Evolutionary conservation across 2,329 filamentous ascomycete genomes (phyloP).

Genomic region (Penicillium hordei): DNA sequence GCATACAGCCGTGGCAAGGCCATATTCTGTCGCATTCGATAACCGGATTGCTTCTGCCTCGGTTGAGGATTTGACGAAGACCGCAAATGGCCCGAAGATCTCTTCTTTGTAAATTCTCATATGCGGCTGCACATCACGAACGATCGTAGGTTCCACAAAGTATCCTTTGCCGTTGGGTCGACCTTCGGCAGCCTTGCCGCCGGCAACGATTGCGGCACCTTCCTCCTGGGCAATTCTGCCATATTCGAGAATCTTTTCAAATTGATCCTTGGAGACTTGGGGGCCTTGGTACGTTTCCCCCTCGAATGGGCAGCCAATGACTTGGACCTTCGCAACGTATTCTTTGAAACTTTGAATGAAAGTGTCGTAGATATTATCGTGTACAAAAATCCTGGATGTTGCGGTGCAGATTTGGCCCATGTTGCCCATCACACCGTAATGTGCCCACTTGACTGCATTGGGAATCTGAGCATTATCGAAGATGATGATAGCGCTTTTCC

Average conservation of each 20-base stretch:
- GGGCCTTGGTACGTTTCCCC: not conserved
- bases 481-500: not conserved
- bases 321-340: not conserved
- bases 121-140: constrained; percentile 6
- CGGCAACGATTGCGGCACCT: not conserved
- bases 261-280: not conserved
- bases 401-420: not conserved
- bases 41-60: not conserved
- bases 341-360: not conserved
- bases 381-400: not conserved
- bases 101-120: constrained; percentile 18
- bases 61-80: not conserved
- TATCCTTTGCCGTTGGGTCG: constrained; percentile 4
- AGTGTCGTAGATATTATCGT: not conserved
- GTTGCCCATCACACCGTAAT: not conserved
- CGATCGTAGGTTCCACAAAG: constrained; percentile 16
- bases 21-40: not conserved
- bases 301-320: not conserved
- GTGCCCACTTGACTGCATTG: not conserved
- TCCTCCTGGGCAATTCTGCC: not conserved
- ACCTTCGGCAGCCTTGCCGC: not conserved
- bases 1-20: not conserved
- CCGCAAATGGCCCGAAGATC: constrained; percentile 15
- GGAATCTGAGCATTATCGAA: not conserved
- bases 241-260: not conserved